phyloP scores from a whole-genome alignment of 805 yeast species.

The Myxozyma mucilagina region DNA sequence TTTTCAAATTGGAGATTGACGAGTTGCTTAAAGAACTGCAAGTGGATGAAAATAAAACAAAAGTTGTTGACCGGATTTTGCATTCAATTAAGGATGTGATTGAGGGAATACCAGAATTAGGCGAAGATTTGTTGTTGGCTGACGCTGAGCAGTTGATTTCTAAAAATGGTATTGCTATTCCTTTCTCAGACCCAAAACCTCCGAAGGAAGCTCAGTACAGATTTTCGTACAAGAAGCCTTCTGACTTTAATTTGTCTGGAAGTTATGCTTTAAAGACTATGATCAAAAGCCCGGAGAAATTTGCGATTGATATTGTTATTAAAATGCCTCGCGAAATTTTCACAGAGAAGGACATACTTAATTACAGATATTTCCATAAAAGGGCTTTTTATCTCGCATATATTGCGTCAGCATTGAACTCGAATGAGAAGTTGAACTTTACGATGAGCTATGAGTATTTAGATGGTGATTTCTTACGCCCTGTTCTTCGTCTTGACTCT shows the following conservation, averaged over 20 bases:
- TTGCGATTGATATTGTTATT: slow-evolving; percentile 73
- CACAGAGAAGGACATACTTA: slow-evolving; percentile 84
- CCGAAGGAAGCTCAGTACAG: slow-evolving; percentile 60
- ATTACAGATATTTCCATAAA: slow-evolving; percentile 86
- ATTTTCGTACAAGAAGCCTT: slow-evolving; percentile 69
- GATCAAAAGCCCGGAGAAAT: slow-evolving; percentile 61
- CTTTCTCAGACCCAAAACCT: slow-evolving; percentile 91
- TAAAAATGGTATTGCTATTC: slow-evolving; percentile 60
- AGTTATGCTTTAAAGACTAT: slow-evolving; percentile 86
- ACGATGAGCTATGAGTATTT: slow-evolving; percentile 64
- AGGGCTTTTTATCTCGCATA: slow-evolving; percentile 84
- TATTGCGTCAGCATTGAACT: slow-evolving; percentile 61
- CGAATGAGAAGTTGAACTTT: slow-evolving; percentile 47
- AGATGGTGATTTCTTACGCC: slow-evolving; percentile 76
- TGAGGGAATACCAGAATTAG: slow-evolving; percentile 60
- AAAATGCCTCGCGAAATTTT: slow-evolving; percentile 76
- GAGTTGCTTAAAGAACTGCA: slow-evolving; percentile 81
- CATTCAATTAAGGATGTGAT: slow-evolving; percentile 72
- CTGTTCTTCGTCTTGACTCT: slow-evolving; percentile 62
- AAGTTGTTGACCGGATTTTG: slow-evolving; percentile 68
- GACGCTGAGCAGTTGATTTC: slow-evolving; percentile 61
- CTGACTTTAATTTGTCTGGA: slow-evolving; percentile 77
- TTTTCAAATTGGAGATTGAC: slow-evolving; percentile 92
- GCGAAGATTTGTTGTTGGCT: slow-evolving; percentile 40
- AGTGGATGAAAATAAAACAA: slow-evolving; percentile 66